These are phyloP conservation scores for Brassica juncea DNA, from an alignment of 345 rosid genomes.

Conservation along the genomic window DNA sequence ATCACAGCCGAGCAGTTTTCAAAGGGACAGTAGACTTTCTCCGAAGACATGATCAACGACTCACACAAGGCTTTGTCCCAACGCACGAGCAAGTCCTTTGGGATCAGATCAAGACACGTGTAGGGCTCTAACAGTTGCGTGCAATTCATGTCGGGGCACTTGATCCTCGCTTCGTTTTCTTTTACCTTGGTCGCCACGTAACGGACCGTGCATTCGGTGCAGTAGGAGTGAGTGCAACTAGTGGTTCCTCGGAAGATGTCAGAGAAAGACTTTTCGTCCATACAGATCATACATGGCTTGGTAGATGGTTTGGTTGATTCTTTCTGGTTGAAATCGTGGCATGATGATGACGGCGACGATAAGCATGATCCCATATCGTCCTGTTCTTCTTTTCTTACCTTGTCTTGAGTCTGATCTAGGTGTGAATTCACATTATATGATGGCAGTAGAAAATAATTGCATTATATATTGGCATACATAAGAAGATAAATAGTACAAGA, in stretches of 20 bases:
- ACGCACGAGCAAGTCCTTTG: slow-evolving; percentile 43
- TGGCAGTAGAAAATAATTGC: background rate
- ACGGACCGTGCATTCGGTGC: slow-evolving; percentile 52
- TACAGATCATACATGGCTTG: slow-evolving; percentile 55
- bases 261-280: slow-evolving; percentile 43
- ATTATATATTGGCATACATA: background rate
- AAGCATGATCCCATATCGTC: background rate
- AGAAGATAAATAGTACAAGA: too few relatives aligned
- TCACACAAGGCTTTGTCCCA: slow-evolving; percentile 60
- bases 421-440: background rate
- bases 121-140: slow-evolving; percentile 46
- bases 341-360: background rate
- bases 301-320: slow-evolving; percentile 37
- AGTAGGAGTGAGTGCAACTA: slow-evolving; percentile 52
- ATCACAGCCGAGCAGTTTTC: slow-evolving; percentile 63
- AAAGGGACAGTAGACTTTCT: slow-evolving; percentile 65
- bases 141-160: slow-evolving; percentile 62
- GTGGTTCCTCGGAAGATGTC: slow-evolving; percentile 43
- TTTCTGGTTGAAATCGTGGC: background rate
- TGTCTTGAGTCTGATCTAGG: background rate
- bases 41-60: slow-evolving; percentile 39
- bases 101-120: slow-evolving; percentile 45
- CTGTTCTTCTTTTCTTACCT: background rate
- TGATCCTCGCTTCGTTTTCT: slow-evolving; percentile 26
- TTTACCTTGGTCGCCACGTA: slow-evolving; percentile 47